Base-by-base conservation (phyloP, 2,329 filamentous ascomycete genomes). In the Arthrobotrys musiformis region DNA sequence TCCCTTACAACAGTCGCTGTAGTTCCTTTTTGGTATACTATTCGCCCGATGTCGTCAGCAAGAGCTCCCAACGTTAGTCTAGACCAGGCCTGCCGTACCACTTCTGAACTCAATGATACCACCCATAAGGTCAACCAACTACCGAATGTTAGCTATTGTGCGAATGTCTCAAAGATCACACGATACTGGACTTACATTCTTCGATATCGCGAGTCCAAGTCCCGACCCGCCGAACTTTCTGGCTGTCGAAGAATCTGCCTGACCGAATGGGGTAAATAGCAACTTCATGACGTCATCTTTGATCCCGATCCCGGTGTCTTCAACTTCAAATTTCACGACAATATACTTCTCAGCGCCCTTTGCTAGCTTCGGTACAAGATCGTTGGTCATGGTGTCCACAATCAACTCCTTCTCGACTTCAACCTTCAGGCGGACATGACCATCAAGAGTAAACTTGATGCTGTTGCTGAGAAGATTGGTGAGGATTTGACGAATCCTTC, bases 281-380 rank as follows among this genome's bases (percentile, higher is more conserved):
- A 88, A 88, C 80, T 89, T 90, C 17, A 89, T 87, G 4, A 93
- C 91, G 69, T 92, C 90, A 56, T 93, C 90, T 79, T 93, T 90
- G 33, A 94, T 94, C 2, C 92, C 92, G 61, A 94, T 93, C 0
- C 92, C 92, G 0, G 91, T 92, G 79, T 95, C 92, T 82, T 92
- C 88, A 4, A 95, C 87, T 0, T 88, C 87, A 80, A 94, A 94
- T 60, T 88, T 89, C 46, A 94, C 87, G 48, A 90, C 88, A 26
- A 92, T 88, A 0, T 85, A 87, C 6, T 93, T 90, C 0, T 86
- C 82, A 0, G 60, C 50, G 2, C 73, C 73, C 24, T 70, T 37
- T 7, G 73, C 66, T 35, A 62, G 48, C 37, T 62, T 70, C 11
- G 73, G 73, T 17, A 70, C 61, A 9, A 70, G 24, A 35, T 30